Evolutionary conservation across 768 basidiomycete species (phyloP).

Genomic region (Symmetrospora coprosmae): DNA sequence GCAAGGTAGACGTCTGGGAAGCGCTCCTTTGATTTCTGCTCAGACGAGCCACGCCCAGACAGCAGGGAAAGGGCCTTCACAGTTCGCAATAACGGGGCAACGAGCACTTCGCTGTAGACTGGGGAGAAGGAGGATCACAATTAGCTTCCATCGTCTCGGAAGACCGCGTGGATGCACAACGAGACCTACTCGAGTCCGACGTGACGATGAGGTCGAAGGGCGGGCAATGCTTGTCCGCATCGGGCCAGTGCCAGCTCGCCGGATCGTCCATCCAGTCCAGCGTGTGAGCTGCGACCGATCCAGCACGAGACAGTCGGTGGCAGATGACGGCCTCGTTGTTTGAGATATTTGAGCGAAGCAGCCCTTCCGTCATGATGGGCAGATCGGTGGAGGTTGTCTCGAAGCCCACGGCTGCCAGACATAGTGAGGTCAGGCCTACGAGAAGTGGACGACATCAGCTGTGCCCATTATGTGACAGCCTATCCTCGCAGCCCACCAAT

Average conservation of each 20-base stretch:
- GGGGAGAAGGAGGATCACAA: too few relatives aligned
- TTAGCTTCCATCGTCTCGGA: neutral
- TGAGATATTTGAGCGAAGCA: neutral
- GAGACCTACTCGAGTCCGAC: conserved; percentile 5
- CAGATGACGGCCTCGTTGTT: neutral
- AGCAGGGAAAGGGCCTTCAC: too few relatives aligned
- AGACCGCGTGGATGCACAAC: neutral
- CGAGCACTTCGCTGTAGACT: neutral
- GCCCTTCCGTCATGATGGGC: neutral
- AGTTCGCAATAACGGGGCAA: conserved; percentile 1
- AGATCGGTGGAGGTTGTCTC: neutral
- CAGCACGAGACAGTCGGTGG: neutral
- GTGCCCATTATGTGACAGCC: too few relatives aligned
- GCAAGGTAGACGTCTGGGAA: conserved; percentile 17
- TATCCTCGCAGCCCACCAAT: conserved; percentile 14
- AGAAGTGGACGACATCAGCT: too few relatives aligned
- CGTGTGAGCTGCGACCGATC: neutral
- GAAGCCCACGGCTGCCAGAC: conserved; percentile 1
- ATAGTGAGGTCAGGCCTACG: neutral
- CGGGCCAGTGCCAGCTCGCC: neutral
- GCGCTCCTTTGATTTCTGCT: neutral
- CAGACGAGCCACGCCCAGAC: too few relatives aligned
- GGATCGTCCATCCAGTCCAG: neutral
- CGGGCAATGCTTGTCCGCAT: neutral
- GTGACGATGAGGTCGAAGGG: conserved; percentile 12